phyloP scores from a whole-genome alignment of 768 basidiomycete genomes.

The Lactarius indigo region DNA sequence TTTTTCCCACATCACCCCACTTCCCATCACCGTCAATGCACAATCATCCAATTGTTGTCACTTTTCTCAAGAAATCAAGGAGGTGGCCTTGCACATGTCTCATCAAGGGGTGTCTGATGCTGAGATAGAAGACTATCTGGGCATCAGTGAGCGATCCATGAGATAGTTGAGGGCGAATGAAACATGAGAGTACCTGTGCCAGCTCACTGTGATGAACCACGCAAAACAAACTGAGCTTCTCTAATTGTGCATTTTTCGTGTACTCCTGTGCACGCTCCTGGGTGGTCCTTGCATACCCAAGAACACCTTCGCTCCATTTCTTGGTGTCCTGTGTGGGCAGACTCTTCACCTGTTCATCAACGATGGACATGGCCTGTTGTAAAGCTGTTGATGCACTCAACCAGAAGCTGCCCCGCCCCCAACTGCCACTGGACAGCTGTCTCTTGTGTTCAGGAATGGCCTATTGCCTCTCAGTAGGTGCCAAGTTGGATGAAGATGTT shows the following conservation, averaged over 20 bases:
- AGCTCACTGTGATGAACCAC: conserved; percentile 38
- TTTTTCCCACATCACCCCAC: too few relatives aligned
- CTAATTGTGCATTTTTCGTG: conserved; percentile 82
- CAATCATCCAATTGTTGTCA: too few relatives aligned
- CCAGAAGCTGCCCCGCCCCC: conserved; percentile 93
- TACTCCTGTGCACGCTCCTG: conserved; percentile 46
- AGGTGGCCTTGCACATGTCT: too few relatives aligned
- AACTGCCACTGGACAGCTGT: conserved; percentile 37
- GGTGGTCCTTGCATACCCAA: conserved; percentile 79
- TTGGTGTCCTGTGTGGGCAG: conserved; percentile 82
- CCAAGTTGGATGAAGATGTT: conserved; percentile 24
- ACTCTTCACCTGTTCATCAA: conserved; percentile 91
- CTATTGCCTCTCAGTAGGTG: conserved; percentile 23
- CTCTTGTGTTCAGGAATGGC: conserved; percentile 15
- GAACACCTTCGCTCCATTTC: conserved; percentile 83
- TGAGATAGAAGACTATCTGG: too few relatives aligned
- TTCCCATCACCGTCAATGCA: too few relatives aligned
- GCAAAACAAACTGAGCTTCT: conserved; percentile 69
- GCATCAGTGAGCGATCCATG: too few relatives aligned
- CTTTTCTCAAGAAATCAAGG: too few relatives aligned
- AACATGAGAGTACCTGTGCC: conserved; percentile 56
- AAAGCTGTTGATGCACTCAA: conserved; percentile 79
- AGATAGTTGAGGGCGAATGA: too few relatives aligned
- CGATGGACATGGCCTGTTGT: conserved; percentile 81
- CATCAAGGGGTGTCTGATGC: too few relatives aligned